Evolutionary conservation across 176 grass and related monocot species (phyloP), one percentile per base, ranked within the genome.

Genomic region (Paspalum vaginatum): DNA sequence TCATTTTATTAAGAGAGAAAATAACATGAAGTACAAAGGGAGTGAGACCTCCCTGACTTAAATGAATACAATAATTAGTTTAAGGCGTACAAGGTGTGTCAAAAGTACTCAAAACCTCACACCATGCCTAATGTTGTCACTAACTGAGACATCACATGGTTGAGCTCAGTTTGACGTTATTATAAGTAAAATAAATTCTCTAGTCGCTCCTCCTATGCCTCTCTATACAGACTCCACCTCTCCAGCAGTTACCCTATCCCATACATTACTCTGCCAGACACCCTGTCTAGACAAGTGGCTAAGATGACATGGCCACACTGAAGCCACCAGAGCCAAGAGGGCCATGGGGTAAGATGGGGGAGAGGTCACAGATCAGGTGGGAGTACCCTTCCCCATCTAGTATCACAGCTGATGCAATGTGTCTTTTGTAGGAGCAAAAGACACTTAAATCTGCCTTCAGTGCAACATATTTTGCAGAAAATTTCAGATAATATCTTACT

Each of bases 61-160:
- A 32, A 61, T 27, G 59, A 61, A 24, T 24, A 68, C 46, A 5
- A 69, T 6, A 71, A 40, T 6, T 39, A 37, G 50, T 73, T 73
- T 15, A 50, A 72, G 22, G 49, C 47, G 46, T 71, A 39, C 8
- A 65, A 40, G 7, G 39, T 41, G 37, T 41, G 6, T 65, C 37
- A 50, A 52, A 51, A 32, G 25, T 12, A 16, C 43, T 72, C 26
- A 51, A 52, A 38, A 52, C 21, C 21, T 15, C 44, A 70, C 45
- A 70, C 22, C 37, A 9, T 40, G 24, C 22, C 12, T 49, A 16
- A 56, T 39, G 17, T 13, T 70, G 44, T 2, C 21, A 20, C 32
- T 74, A 74, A 74, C 50, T 74, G 18, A 56, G 32, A 73, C 39
- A 17, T 11, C 52, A 73, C 26, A 53, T 53, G 8, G 70, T 53